These are phyloP conservation scores for Sarocladium brachiariae DNA, from an alignment of 2,329 filamentous ascomycete species.

Conservation along the genomic window DNA sequence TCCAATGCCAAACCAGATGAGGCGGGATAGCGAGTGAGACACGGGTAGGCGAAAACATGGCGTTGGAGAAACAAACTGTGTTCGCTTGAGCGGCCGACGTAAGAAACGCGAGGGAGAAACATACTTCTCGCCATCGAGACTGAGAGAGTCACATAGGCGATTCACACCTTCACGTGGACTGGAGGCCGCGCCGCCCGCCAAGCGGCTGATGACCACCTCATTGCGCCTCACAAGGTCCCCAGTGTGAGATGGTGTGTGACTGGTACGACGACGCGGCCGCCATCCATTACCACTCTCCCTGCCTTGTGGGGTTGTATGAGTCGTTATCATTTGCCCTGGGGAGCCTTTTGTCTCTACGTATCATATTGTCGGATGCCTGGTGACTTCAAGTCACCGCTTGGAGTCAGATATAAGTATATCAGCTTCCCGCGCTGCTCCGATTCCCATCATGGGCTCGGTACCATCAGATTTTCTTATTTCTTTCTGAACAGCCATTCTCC, in stretches of 20 bases:
- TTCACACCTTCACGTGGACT: constrained; percentile 8
- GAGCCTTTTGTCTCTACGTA: neutral
- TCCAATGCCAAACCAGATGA: neutral
- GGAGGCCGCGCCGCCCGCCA: constrained; percentile 6
- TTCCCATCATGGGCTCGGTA: neutral
- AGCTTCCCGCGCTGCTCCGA: neutral
- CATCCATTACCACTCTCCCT: neutral
- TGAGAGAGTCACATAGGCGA: neutral
- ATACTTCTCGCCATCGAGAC: neutral
- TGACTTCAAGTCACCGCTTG: constrained; percentile 4
- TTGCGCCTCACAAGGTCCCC: constrained; percentile 7
- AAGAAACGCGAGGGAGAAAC: neutral
- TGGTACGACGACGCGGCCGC: constrained; percentile 3
- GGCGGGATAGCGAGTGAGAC: neutral
- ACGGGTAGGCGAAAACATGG: neutral
- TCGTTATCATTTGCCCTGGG: neutral
- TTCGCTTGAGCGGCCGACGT: neutral
- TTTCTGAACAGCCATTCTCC: neutral
- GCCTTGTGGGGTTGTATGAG: neutral
- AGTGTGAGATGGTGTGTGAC: constrained; percentile 7
- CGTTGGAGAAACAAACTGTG: neutral
- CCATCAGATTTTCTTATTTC: neutral
- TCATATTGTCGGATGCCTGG: neutral
- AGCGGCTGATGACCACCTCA: constrained; percentile 8
- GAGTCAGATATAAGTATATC: constrained; percentile 8